Percentiles rank a stretch among this genome's conserved stretches.
Evolutionary conservation across 805 yeast genomes (phyloP).

Genomic region (Spathaspora arborariae): DNA sequence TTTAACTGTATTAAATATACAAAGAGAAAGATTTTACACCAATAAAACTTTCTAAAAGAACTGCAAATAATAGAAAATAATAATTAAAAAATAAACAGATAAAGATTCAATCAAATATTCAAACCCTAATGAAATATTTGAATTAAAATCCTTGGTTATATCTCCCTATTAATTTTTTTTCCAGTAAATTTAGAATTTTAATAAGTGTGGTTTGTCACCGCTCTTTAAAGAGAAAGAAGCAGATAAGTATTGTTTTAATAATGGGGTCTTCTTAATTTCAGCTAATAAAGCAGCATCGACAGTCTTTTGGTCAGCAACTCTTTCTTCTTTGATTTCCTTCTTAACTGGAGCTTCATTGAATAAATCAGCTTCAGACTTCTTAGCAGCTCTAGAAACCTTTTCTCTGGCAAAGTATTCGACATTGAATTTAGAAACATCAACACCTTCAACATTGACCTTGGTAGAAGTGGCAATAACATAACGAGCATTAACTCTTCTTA

Average conservation of each 20-base stretch:
- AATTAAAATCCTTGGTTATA: background rate
- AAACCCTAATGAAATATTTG: background rate
- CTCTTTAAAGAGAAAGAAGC: slow-evolving; percentile 93
- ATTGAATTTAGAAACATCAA: slow-evolving; percentile 87
- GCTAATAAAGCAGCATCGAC: slow-evolving; percentile 90
- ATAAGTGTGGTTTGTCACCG: slow-evolving; percentile 98
- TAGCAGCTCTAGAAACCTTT: slow-evolving; percentile 66
- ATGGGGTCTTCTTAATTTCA: slow-evolving; percentile 96
- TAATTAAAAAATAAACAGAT: slow-evolving; percentile 1
- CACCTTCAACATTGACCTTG: slow-evolving; percentile 71
- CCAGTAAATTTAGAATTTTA: slow-evolving; percentile 72
- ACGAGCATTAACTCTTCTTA: slow-evolving; percentile 98
- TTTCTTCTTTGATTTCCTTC: slow-evolving; percentile 86
- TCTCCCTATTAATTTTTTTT: background rate
- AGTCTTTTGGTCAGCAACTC: slow-evolving; percentile 92
- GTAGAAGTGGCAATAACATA: slow-evolving; percentile 99
- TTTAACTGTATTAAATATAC: slow-evolving; percentile 29
- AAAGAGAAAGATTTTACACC: slow-evolving; percentile 15
- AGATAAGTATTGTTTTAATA: slow-evolving; percentile 94
- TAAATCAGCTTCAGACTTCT: slow-evolving; percentile 89
- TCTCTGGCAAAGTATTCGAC: slow-evolving; percentile 96
- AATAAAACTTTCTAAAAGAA: slow-evolving; percentile 2
- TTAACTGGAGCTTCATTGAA: slow-evolving; percentile 74
- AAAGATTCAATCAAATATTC: background rate
- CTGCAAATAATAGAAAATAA: background rate